A percentile compares a stretch with the other conserved stretches of the same genome.
Evolutionary conservation across 2,329 filamentous ascomycete species (phyloP).

Genomic region (Penicillium sp.): DNA sequence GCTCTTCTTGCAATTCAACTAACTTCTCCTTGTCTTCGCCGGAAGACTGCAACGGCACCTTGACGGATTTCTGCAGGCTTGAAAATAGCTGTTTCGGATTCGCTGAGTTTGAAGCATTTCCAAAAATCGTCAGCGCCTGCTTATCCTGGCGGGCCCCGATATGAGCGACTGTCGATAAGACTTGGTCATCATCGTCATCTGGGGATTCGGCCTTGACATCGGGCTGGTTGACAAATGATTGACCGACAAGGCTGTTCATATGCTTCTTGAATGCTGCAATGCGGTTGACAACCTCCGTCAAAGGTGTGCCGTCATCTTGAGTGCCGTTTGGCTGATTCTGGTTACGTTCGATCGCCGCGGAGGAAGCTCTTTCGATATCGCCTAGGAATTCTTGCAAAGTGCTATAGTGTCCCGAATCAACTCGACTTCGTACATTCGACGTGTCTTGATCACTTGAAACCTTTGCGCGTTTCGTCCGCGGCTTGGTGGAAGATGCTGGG

Average conservation of each 20-base stretch:
- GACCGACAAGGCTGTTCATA: slow-evolving; percentile 65
- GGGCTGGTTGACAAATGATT: slow-evolving; percentile 58
- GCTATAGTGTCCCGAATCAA: slow-evolving; percentile 42
- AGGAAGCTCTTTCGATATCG: slow-evolving; percentile 47
- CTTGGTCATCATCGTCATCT: slow-evolving; percentile 43
- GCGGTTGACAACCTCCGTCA: slow-evolving; percentile 46
- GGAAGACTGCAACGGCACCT: slow-evolving; percentile 39
- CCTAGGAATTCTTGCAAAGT: slow-evolving; percentile 47
- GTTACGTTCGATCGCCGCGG: slow-evolving; percentile 42
- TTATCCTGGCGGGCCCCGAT: slow-evolving; percentile 54
- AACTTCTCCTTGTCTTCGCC: slow-evolving; percentile 39
- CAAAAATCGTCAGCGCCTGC: slow-evolving; percentile 75
- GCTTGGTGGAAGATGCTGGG: slow-evolving; percentile 41
- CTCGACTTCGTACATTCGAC: slow-evolving; percentile 43
- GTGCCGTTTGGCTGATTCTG: slow-evolving; percentile 35
- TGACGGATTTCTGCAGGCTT: slow-evolving; percentile 67
- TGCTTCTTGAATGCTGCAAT: slow-evolving; percentile 65
- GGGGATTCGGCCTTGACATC: slow-evolving; percentile 39
- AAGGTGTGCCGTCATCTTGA: slow-evolving; percentile 30
- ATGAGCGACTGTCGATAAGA: slow-evolving; percentile 38
- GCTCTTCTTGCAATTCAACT: slow-evolving; percentile 50
- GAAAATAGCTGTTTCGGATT: slow-evolving; percentile 82
- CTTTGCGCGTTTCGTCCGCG: slow-evolving; percentile 49
- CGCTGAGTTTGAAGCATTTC: slow-evolving; percentile 67
- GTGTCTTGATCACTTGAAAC: slow-evolving; percentile 40